phyloP scores from a whole-genome alignment of 441 rosid species.

The Breynia disticha region DNA sequence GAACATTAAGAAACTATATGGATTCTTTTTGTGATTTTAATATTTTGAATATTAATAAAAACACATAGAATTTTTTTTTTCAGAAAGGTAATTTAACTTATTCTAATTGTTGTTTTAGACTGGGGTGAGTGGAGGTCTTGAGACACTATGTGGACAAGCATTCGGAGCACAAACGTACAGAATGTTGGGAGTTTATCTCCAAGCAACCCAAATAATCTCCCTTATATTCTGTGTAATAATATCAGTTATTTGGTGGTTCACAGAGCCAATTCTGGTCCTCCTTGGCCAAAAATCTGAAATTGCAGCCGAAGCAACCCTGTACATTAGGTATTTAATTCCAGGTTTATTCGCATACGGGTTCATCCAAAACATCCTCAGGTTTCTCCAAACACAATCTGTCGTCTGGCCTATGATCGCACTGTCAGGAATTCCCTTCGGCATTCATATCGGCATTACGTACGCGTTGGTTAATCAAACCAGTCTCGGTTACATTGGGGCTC shows the following conservation, averaged over 20 bases:
- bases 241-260: slow-evolving; percentile 47
- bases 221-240: slow-evolving; percentile 29
- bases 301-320: slow-evolving; percentile 39
- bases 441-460: slow-evolving; percentile 40
- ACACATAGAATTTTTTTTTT: no score
- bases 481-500: slow-evolving; percentile 57
- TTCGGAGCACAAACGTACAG: slow-evolving; percentile 54
- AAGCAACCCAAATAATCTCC: slow-evolving; percentile 62
- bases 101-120: no score
- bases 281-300: slow-evolving; percentile 47
- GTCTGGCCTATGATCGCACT: slow-evolving; percentile 38
- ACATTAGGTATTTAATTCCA: slow-evolving; percentile 52
- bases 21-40: no score
- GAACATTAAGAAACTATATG: no score
- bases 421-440: slow-evolving; percentile 22
- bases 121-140: slow-evolving; percentile 75
- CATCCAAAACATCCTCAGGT: slow-evolving; percentile 54
- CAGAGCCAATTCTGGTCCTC: slow-evolving; percentile 35
- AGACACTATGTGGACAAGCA: slow-evolving; percentile 79
- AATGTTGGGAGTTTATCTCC: slow-evolving; percentile 55
- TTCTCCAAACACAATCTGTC: slow-evolving; percentile 65
- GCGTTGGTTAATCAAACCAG: slow-evolving; percentile 30
- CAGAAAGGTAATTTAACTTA: no score
- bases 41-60: no score
- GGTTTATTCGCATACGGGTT: slow-evolving; percentile 62